phyloP scores from a whole-genome alignment of 768 basidiomycete species.

The Termitomyces bulborhizus region DNA sequence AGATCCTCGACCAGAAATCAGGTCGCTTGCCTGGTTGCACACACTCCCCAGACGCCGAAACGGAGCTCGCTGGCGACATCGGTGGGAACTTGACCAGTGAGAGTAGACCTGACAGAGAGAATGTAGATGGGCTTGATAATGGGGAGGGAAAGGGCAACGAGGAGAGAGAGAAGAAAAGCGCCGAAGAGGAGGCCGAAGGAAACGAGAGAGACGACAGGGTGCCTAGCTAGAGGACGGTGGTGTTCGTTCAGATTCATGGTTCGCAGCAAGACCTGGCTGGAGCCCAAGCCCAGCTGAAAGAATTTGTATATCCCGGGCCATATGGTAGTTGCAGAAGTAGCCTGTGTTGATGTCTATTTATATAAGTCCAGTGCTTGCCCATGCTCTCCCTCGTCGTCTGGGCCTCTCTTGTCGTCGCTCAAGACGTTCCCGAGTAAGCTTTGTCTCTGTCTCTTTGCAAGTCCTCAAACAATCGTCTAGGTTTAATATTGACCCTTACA shows the following conservation, averaged over 20 bases:
- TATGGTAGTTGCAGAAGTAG: not conserved
- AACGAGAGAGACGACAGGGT: constrained; percentile 40
- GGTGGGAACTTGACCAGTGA: constrained; percentile 30
- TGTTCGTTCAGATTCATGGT: constrained; percentile 14
- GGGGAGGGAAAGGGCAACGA: constrained; percentile 70
- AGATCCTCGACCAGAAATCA: not conserved
- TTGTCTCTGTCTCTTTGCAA: not conserved
- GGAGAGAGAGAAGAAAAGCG: constrained; percentile 68
- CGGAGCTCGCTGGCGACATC: constrained; percentile 53
- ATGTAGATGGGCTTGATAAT: constrained; percentile 69
- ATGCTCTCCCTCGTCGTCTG: constrained; percentile 2
- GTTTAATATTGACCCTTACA: constrained; percentile 59
- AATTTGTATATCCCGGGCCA: not conserved
- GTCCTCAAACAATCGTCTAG: constrained; percentile 9
- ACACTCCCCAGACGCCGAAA: constrained; percentile 83
- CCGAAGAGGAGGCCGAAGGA: constrained; percentile 45
- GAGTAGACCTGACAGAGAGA: constrained; percentile 36
- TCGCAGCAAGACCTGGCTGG: not conserved
- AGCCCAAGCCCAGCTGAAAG: not conserved
- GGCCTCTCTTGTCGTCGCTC: constrained; percentile 3
- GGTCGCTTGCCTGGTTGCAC: constrained; percentile 35
- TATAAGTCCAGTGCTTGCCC: not conserved
- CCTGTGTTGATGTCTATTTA: constrained; percentile 6
- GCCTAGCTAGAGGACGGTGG: constrained; percentile 36
- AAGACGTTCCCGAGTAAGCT: constrained; percentile 11